Evolutionary conservation across 176 grass and related monocot genomes (phyloP), one percentile per base, ranked within the genome.

Genomic region (Canna indica): DNA sequence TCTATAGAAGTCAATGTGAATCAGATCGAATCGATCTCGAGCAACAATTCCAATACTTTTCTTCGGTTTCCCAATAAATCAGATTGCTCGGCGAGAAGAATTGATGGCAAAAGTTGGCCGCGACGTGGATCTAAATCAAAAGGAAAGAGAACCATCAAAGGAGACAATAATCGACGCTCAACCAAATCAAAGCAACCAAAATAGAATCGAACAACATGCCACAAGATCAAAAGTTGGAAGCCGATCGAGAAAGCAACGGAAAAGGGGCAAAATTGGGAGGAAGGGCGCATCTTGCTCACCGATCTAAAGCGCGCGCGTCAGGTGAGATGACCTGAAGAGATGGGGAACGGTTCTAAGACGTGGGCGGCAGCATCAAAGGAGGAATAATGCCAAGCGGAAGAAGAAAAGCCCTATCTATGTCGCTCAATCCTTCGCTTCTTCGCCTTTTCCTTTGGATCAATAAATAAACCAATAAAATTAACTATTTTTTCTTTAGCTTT

Each of bases 311-410:
- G 36, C 77, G 53, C 35, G 72, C 71, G 63, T 52, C 62, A 9
- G 62, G 38, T 36, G 62, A 26, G 59, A 30, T 17, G 59, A 22
- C 59, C 28, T 22, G 31, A 79, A 64, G 57, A 61, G 58, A 67
- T 56, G 28, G 62, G 11, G 42, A 34, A n/a, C n/a, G 29, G 60
- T 42, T 81, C 79, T 86, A 90, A 70, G 84, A 84, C 87, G 78
- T 87, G 75, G 73, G 81, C 71, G 76, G 69, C 85, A 78, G 82
- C 84, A 82, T 87, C 80, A 71, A n/a, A n/a, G n/a, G n/a, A n/a
- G n/a, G n/a, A n/a, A n/a, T n/a, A n/a, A n/a, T n/a, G n/a, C n/a
- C n/a, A n/a, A n/a, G n/a, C n/a, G n/a, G n/a, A 38, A 3, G 36
- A 38, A 38, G 36, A 38, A 38, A 38, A 38, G 36, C 47, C 47